These are phyloP conservation scores for Talaromyces sp. DNA, from an alignment of 2,329 filamentous ascomycete genomes.

Conservation along the genomic window DNA sequence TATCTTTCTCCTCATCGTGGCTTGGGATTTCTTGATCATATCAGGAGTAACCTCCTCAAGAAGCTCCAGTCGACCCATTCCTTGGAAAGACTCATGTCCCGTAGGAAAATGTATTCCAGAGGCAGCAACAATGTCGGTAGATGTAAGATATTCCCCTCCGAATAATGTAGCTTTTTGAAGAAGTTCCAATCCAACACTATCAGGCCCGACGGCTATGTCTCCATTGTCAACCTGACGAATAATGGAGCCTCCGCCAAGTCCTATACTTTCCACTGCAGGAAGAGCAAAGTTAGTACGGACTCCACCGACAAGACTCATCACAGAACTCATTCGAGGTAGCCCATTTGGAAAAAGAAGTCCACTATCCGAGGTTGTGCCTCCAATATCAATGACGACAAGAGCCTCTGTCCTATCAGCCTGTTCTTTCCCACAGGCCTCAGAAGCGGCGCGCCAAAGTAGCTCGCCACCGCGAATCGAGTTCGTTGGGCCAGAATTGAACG, in stretches of 20 bases:
- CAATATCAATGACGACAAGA: slow-evolving; percentile 64
- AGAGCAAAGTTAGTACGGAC: slow-evolving; percentile 66
- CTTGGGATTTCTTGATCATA: slow-evolving; percentile 40
- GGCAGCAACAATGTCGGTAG: slow-evolving; percentile 59
- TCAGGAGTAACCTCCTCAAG: slow-evolving; percentile 16
- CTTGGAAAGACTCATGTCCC: background rate
- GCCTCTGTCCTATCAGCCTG: slow-evolving; percentile 24
- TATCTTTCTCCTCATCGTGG: slow-evolving; percentile 53
- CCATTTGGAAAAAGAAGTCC: slow-evolving; percentile 63
- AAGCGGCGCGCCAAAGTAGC: slow-evolving; percentile 32
- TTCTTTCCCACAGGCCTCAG: slow-evolving; percentile 27
- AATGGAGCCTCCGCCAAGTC: slow-evolving; percentile 59
- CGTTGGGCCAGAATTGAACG: slow-evolving; percentile 57
- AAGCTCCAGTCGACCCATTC: slow-evolving; percentile 1
- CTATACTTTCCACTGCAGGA: slow-evolving; percentile 60
- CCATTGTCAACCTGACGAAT: slow-evolving; percentile 37
- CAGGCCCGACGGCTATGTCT: slow-evolving; percentile 58
- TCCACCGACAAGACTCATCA: slow-evolving; percentile 64
- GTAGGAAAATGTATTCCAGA: slow-evolving; percentile 21
- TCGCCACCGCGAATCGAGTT: slow-evolving; percentile 56
- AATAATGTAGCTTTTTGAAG: slow-evolving; percentile 59
- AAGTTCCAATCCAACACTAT: slow-evolving; percentile 64
- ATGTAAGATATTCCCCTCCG: slow-evolving; percentile 59
- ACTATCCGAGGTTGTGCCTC: slow-evolving; percentile 68
- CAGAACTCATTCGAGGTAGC: slow-evolving; percentile 65